Conservation (phyloP, 2,329 filamentous ascomycete genomes). For the Exophiala calicioides region DNA sequence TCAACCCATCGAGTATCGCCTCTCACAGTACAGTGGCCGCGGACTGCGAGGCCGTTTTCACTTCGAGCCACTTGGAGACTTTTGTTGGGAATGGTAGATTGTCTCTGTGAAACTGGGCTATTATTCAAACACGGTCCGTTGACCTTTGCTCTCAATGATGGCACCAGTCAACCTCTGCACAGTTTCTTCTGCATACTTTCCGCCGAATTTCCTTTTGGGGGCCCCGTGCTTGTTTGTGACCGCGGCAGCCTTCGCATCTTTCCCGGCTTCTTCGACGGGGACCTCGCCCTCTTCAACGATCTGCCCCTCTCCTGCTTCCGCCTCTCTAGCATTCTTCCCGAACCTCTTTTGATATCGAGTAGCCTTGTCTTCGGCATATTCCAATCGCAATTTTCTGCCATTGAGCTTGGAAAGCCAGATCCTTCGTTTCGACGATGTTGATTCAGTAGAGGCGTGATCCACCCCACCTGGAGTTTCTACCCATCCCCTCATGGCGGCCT, state of each 20-base stretch:
- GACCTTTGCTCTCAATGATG: conserved; percentile 75
- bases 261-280: conserved; percentile 3
- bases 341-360: conserved; percentile 92
- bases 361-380: conserved; percentile 90
- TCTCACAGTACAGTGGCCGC: too few relatives aligned
- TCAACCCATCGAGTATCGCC: too few relatives aligned
- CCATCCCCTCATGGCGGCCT: conserved; percentile 77
- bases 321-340: conserved; percentile 65
- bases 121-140: conserved; percentile 75
- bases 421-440: conserved; percentile 60
- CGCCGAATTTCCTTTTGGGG: conserved; percentile 40
- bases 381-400: conserved; percentile 79
- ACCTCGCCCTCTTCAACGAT: conserved; percentile 43
- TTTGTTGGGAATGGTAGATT: too few relatives aligned
- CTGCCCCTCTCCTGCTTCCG: conserved; percentile 32
- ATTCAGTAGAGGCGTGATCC: conserved; percentile 16
- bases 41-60: too few relatives aligned
- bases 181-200: conserved; percentile 52
- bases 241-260: conserved; percentile 5
- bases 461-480: conserved; percentile 62
- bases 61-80: too few relatives aligned
- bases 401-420: conserved; percentile 86
- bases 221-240: too few relatives aligned
- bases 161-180: conserved; percentile 71
- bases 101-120: not conserved